A percentile compares a stretch with the other conserved stretches of the same genome.
phyloP scores from a whole-genome alignment of 2,329 filamentous ascomycete species.

The Neonectria sp. region DNA sequence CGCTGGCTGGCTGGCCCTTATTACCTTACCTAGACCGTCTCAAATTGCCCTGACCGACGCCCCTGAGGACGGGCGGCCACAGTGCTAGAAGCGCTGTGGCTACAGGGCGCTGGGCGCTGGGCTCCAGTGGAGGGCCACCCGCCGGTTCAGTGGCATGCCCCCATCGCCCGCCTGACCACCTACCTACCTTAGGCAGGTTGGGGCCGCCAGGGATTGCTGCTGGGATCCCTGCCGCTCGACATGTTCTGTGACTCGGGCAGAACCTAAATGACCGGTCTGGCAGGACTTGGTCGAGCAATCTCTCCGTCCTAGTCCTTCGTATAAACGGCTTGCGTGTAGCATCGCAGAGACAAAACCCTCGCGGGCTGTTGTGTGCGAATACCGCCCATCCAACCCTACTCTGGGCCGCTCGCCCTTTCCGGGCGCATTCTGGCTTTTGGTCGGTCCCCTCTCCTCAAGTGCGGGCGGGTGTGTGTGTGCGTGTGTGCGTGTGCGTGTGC shows the following conservation, averaged over 20 bases:
- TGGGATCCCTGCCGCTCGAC: conserved; percentile 19
- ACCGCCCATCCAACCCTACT: conserved; percentile 27
- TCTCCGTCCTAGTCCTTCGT: conserved; percentile 7
- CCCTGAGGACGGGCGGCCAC: conserved; percentile 7
- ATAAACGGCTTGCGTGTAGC: background rate
- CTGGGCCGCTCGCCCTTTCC: conserved; percentile 12
- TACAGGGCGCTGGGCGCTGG: conserved; percentile 21
- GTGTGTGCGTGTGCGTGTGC: background rate
- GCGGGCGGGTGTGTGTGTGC: conserved; percentile 16
- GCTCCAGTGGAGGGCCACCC: conserved; percentile 16
- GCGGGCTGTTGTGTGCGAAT: conserved; percentile 19
- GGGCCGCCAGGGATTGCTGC: conserved; percentile 21
- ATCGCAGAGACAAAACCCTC: conserved; percentile 2
- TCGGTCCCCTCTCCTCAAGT: background rate
- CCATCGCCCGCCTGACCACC: conserved; percentile 1
- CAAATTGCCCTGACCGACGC: conserved; percentile 19
- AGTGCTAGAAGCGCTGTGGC: conserved; percentile 18
- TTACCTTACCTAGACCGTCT: conserved; percentile 27
- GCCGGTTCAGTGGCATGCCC: conserved; percentile 5
- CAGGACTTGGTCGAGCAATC: background rate
- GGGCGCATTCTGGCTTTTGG: conserved; percentile 29
- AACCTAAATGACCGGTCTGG: conserved; percentile 8
- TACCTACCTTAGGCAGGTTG: background rate
- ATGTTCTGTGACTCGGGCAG: conserved; percentile 8
- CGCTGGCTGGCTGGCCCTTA: conserved; percentile 19